Conservation (phyloP, 768 basidiomycete species). For the Lactarius akahatsu region DNA sequence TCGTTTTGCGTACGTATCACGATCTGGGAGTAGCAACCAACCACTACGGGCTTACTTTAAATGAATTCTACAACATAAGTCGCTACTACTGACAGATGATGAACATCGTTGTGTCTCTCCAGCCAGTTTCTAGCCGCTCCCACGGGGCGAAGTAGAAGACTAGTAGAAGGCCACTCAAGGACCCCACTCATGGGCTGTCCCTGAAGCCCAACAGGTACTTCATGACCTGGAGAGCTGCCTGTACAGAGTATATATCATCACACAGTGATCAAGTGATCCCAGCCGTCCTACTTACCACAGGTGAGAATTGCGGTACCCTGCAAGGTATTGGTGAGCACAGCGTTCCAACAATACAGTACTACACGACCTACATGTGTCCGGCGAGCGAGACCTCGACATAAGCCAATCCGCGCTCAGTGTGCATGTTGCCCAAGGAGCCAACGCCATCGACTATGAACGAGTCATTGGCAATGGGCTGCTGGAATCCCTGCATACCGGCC, state of each 20-base stretch:
- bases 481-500: slow-evolving; percentile 72
- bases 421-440: slow-evolving; percentile 62
- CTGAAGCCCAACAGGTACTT: slow-evolving; percentile 66
- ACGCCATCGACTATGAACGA: slow-evolving; percentile 73
- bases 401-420: slow-evolving; percentile 65
- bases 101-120: background rate
- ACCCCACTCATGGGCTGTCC: slow-evolving; percentile 40
- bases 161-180: no score
- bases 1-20: background rate
- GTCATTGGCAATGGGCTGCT: slow-evolving; percentile 61
- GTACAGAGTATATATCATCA: background rate
- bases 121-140: background rate
- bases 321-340: background rate
- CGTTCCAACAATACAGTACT: background rate
- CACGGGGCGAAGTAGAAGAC: background rate
- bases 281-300: slow-evolving; percentile 44
- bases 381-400: slow-evolving; percentile 65
- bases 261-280: background rate
- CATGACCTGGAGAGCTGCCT: slow-evolving; percentile 73
- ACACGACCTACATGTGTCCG: slow-evolving; percentile 64
- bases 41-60: background rate
- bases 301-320: slow-evolving; percentile 70
- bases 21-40: background rate
- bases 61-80: background rate
- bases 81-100: no score